Percentiles rank a stretch among this genome's conserved stretches.
phyloP scores from a whole-genome alignment of 331 rosid species.

The Pyracantha coccinea region DNA sequence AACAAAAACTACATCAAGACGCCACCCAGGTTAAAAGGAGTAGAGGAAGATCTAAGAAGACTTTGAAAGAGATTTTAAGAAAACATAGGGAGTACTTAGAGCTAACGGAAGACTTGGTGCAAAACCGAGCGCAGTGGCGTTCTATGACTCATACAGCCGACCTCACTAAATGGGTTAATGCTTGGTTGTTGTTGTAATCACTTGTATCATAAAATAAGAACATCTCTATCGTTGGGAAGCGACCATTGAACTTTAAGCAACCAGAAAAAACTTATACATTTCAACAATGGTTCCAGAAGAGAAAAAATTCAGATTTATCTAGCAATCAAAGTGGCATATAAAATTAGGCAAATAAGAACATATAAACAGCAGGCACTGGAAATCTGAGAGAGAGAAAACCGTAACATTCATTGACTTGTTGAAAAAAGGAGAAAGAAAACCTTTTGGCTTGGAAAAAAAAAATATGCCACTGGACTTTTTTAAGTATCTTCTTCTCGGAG shows the following conservation, averaged over 20 bases:
- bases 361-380: background rate
- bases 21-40: background rate
- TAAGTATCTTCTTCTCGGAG: background rate
- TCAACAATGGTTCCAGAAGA: background rate
- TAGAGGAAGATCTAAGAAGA: too few species aligned
- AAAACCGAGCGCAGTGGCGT: too few species aligned
- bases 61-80: too few species aligned
- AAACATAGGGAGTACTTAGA: too few species aligned
- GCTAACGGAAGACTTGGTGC: too few species aligned
- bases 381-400: background rate
- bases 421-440: background rate
- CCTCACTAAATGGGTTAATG: background rate
- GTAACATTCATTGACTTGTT: conserved; percentile 1
- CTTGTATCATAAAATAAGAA: background rate
- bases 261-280: too few species aligned
- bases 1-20: too few species aligned
- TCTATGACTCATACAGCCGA: too few species aligned
- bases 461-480: background rate
- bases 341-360: background rate
- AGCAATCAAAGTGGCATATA: background rate
- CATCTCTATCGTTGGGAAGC: background rate
- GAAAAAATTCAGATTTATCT: background rate
- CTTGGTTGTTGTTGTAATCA: too few species aligned
- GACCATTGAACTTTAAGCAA: too few species aligned
- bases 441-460: background rate